These are phyloP conservation scores for Hypomyces perniciosus DNA, from an alignment of 2,329 filamentous ascomycete genomes.

Conservation along the genomic window DNA sequence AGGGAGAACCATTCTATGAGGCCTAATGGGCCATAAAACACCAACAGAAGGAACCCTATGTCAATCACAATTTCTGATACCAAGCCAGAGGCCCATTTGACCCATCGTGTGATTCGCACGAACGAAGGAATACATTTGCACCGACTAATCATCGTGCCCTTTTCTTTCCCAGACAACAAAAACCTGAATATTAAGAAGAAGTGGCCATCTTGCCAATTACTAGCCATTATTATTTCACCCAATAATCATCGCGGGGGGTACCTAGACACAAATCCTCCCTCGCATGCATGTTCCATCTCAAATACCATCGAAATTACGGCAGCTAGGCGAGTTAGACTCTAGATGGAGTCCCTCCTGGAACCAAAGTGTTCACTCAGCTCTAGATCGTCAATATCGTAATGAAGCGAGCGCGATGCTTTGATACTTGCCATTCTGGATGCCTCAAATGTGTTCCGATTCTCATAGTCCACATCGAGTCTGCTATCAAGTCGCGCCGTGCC, in stretches of 20 bases:
- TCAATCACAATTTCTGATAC: too few relatives aligned
- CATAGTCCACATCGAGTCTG: constrained; percentile 18
- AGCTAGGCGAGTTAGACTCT: neutral
- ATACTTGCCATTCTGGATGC: constrained; percentile 11
- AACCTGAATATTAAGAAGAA: too few relatives aligned
- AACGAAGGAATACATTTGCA: too few relatives aligned
- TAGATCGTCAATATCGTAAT: constrained; percentile 10
- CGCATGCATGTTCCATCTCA: too few relatives aligned
- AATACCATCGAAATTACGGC: too few relatives aligned
- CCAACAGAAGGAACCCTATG: neutral
- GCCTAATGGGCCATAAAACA: constrained; percentile 9
- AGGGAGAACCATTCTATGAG: constrained; percentile 42
- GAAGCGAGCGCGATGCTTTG: neutral
- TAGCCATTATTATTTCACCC: too few relatives aligned
- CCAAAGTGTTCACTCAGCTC: neutral
- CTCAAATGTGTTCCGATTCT: constrained; percentile 20
- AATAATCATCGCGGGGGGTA: too few relatives aligned
- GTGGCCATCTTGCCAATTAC: too few relatives aligned
- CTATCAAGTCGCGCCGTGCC: constrained; percentile 23
- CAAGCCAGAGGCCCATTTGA: too few relatives aligned
- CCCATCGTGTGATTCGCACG: too few relatives aligned
- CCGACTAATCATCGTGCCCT: too few relatives aligned
- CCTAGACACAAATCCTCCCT: neutral
- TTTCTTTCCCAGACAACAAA: too few relatives aligned
- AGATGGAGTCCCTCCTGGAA: constrained; percentile 3